Evolutionary conservation across 106 monocot species (phyloP).

Genomic region (Allium cepa): DNA sequence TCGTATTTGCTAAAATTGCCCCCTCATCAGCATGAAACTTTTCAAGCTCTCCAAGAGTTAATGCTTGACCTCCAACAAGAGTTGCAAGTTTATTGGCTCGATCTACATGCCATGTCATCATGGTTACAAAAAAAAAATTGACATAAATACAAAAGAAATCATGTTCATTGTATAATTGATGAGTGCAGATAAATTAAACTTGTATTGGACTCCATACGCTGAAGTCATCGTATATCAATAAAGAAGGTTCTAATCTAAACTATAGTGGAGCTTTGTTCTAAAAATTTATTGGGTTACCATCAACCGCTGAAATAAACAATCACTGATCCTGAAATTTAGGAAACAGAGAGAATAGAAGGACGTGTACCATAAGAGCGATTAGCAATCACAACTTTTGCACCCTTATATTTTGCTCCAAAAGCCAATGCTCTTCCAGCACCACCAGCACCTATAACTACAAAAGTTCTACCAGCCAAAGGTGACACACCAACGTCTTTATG

Average conservation of each 20-base stretch:
- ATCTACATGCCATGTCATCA: conserved; percentile 27
- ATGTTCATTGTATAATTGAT: neutral
- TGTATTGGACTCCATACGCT: neutral
- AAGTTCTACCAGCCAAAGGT: conserved; percentile 63
- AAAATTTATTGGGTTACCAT: neutral
- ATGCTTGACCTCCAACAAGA: conserved; percentile 65
- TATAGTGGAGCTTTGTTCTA: neutral
- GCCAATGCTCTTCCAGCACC: conserved; percentile 98
- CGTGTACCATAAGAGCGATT: conserved; percentile 80
- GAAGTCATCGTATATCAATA: neutral
- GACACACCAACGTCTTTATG: conserved; percentile 44
- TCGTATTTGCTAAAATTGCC: conserved; percentile 84
- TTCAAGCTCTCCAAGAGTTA: conserved; percentile 66
- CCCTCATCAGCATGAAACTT: conserved; percentile 70
- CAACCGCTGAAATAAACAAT: neutral
- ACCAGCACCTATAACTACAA: conserved; percentile 98
- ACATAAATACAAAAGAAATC: neutral
- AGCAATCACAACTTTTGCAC: conserved; percentile 81
- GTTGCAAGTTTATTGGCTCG: conserved; percentile 67
- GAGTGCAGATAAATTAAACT: neutral
- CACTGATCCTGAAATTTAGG: neutral
- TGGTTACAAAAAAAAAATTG: neutral
- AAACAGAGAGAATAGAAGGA: no score
- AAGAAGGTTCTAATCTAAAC: neutral
- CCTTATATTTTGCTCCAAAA: conserved; percentile 94